Evolutionary conservation across 106 monocot species (phyloP), one percentile per base, ranked within the genome.

Genomic region (Cymbidium sinense): DNA sequence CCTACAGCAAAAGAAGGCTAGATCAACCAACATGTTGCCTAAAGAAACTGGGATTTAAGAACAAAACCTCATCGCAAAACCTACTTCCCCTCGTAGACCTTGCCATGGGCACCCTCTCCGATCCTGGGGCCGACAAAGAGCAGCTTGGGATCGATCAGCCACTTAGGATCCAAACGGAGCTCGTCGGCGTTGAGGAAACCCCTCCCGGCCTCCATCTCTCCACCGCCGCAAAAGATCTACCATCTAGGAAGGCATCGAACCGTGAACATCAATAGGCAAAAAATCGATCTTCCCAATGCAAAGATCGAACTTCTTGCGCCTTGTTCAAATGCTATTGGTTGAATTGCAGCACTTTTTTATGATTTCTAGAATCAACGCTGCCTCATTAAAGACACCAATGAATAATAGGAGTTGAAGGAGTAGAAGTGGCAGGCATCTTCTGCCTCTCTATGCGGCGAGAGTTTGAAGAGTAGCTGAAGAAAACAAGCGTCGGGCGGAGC

Each of bases 21-120:
- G 58, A 76, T 18, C 37, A 80, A 11, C 27, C 3, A 79, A 71
- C 36, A 21, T 21, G 71, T 13, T 20, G 34, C 19, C 18, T 33
- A 67, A 67, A 28, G 64, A 17, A n/a, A 41, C 72, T 43, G 11
- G 23, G 43, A 44, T 74, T 74, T 19, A 36, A 37, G 36, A 39
- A 21, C 21, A 30, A 27, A 44, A 62, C n/a, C 30, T 18, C 55
- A 7, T 62, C 61, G 34, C 21, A 61, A 21, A 41, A 85, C 95
- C 64, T 85, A 95, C 95, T 95, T 95, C 30, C 95, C 95, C 88
- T 93, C 90, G 62, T 95, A 95, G 50, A 95, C 95, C 77, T 95
- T 95, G 64, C 88, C 93, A 72, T 95, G 95, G 25, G 95, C 95
- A 55, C 95, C 95, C 58, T 95, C 95, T 67, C 95, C 95, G 51